Base-by-base conservation (phyloP, 2,329 filamentous ascomycete genomes). In the Emmonsiellopsis sp. region DNA sequence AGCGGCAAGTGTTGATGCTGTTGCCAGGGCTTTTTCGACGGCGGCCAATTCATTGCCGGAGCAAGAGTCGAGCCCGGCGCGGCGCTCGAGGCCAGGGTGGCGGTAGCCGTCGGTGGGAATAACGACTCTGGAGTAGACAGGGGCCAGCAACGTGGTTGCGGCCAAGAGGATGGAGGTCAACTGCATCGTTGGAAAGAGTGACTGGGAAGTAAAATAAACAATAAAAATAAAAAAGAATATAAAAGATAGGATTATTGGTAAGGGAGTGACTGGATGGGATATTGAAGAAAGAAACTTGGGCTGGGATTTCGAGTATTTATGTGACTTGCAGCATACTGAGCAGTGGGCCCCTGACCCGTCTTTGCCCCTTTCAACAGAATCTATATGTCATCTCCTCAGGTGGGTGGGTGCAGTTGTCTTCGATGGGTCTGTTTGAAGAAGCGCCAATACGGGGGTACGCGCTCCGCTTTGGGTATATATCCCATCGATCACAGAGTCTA, bases 171-270 rank as follows among this genome's bases (percentile, higher is more conserved):
- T 14, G 7, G 37, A 51, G 27, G 32, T 34, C 27, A 56, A 36
- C 31, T 49, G 43, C 54, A 56, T 56, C 11, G 46, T 51, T 11
- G 45, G 32, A 36, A 40, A 53, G 14, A 44, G 8, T 21, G 34
- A 48, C 42, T 13, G 17, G 42, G 1, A 47, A 17, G 17, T 17
- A 17, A 46, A 21, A 45, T 27, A 10, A 13, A 45, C 6, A 27
- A 32, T 17, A 36, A 17, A 34, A 42, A 44, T 42, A n/a, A 42
- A 49, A 14, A 9, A 42, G 42, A 31, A 53, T 27, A 5, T 27
- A 33, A 48, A 46, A 8, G 11, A 32, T 33, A n/a, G 27, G 9
- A 45, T 1, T 27, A 27, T 27, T 27, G 21, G 21, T 5, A 27
- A 27, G 21, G 1, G 21, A 27, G 21, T 27, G 21, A 27, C 21